Base-by-base conservation (phyloP, 805 yeast genomes). In the Yamadazyma sp. region DNA sequence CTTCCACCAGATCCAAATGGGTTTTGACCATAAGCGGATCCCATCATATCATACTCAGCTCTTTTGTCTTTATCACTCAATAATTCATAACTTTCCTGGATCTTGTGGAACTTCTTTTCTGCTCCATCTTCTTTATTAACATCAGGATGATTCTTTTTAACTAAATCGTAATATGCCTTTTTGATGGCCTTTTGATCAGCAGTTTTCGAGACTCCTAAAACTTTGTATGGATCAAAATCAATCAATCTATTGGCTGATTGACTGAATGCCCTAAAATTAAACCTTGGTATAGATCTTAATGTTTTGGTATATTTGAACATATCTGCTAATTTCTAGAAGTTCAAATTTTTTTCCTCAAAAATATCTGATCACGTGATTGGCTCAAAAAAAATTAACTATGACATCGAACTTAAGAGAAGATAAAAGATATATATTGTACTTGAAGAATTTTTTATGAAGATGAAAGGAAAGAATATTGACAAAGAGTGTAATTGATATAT, bases 61-160 rank as follows among this genome's bases (percentile, higher is more conserved):
- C 87, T 78, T 70, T 91, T 91, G 14, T 76, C 76, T 35, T 86
- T 84, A 56, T 88, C 94, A 29, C 87, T 80, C 52, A 93, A 69
- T 23, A 93, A 77, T 60, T 93, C 99, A 55, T 94, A 93, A 1
- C 97, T 94, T 45, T 85, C 93, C 55, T 91, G 98, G 45, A 93
- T 76, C 51, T 85, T 86, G 53, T 93, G 98, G 65, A 93, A 93
- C 58, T 80, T 80, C 53, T 78, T 77, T 50, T 91, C 95, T 0
- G 98, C 93, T 13, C 76, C 91, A 17, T 77, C 75, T 44, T 86
- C 96, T 60, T 91, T 93, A 60, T 91, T 93, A 29, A 93, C 86
- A 65, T 93, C 99, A 0, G 99, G 99, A 60, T 93, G 99, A 60
- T 70, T 88, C 58, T 91, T 76, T 60, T 93, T 93, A 11, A 97